Percentiles rank a stretch among this genome's conserved stretches.
phyloP scores from a whole-genome alignment of 2,329 filamentous ascomycete species.

The Fusarium stilboides region DNA sequence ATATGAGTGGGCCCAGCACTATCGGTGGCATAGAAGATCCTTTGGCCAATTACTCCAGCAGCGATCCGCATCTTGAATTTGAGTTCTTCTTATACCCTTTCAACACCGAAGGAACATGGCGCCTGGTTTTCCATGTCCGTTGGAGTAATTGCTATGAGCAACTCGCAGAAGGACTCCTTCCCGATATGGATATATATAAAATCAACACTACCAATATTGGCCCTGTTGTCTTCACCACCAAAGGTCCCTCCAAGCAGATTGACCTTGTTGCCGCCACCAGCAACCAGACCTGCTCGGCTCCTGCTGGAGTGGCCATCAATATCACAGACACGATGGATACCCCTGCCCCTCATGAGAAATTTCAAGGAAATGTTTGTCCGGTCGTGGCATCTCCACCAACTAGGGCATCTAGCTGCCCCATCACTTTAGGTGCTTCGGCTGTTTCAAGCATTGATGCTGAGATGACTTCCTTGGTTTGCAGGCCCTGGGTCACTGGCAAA shows the following conservation, averaged over 20 bases:
- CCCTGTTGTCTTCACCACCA: not conserved
- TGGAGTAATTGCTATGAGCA: not conserved
- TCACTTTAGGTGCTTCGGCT: not conserved
- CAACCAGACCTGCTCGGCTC: not conserved
- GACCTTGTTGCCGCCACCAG: not conserved
- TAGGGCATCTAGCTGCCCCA: not conserved
- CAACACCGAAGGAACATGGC: not conserved
- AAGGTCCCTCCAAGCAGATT: not conserved
- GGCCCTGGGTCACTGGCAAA: not conserved
- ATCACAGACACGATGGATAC: not conserved
- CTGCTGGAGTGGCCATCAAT: not conserved
- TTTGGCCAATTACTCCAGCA: not conserved
- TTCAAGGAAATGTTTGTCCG: not conserved
- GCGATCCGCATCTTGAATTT: not conserved
- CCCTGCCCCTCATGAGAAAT: not conserved
- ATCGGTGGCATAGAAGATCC: rapidly evolving
- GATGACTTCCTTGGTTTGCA: not conserved
- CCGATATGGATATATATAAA: not conserved
- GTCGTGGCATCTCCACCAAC: not conserved
- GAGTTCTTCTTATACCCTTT: not conserved
- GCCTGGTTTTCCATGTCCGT: not conserved
- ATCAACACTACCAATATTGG: not conserved
- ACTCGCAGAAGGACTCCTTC: not conserved
- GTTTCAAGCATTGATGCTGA: not conserved
- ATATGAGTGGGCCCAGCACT: not conserved